A percentile compares a stretch with the other conserved stretches of the same genome.
Conservation (phyloP, 2,329 filamentous ascomycete genomes). For the Colletotrichum sp. region DNA sequence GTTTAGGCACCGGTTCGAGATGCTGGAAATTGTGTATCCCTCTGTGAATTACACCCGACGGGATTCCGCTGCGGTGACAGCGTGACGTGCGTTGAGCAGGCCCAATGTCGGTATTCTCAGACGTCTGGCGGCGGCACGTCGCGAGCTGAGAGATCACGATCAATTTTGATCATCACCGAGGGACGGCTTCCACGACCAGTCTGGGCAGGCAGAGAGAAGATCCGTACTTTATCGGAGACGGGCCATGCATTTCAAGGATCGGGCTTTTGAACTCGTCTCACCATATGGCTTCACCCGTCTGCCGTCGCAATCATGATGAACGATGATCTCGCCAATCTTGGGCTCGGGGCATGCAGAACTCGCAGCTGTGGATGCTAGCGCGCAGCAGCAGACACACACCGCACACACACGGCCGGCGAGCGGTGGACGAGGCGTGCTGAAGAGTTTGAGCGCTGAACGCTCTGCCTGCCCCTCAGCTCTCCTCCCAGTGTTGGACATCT, state of each 20-base stretch:
- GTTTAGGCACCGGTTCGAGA: not conserved
- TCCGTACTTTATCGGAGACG: constrained; percentile 11
- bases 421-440: not conserved
- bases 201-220: constrained; percentile 2
- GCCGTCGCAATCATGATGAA: not conserved
- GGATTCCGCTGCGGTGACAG: not conserved
- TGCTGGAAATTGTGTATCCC: not conserved
- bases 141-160: not conserved
- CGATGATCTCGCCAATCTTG: constrained; percentile 18
- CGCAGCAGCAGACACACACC: not conserved
- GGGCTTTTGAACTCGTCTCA: not conserved
- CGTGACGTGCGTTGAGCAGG: not conserved
- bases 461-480: not conserved
- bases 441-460: not conserved
- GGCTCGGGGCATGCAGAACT: constrained; percentile 1
- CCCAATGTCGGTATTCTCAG: not conserved
- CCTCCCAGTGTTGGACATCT: not conserved
- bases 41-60: not conserved
- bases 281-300: not conserved
- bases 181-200: not conserved
- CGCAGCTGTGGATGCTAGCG: not conserved
- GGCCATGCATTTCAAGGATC: not conserved
- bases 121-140: not conserved
- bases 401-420: not conserved
- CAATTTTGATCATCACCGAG: not conserved